A percentile compares a stretch with the other conserved stretches of the same genome.
phyloP scores from a whole-genome alignment of 2,329 filamentous ascomycete genomes.

The Fusarium sororula region DNA sequence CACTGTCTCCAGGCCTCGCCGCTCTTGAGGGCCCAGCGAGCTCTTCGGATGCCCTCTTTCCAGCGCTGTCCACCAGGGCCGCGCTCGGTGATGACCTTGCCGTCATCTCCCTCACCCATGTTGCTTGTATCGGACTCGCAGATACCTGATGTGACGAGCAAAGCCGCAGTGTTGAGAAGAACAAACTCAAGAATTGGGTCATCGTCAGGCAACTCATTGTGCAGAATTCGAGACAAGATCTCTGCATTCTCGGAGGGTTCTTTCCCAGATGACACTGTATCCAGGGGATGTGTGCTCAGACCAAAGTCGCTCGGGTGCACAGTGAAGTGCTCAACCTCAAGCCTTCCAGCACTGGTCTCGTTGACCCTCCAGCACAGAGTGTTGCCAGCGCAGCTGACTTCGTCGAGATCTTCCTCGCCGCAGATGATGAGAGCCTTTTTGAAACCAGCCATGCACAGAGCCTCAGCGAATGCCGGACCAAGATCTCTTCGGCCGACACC shows the following conservation, averaged over 20 bases:
- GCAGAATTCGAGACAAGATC: conserved; percentile 81
- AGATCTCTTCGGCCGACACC: conserved; percentile 90
- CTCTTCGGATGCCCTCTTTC: conserved; percentile 92
- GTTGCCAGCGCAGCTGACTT: conserved; percentile 88
- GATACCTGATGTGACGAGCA: conserved; percentile 86
- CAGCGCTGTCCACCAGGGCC: conserved; percentile 88
- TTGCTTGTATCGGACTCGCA: conserved; percentile 84
- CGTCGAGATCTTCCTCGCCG: conserved; percentile 93
- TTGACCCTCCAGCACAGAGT: conserved; percentile 90
- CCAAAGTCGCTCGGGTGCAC: conserved; percentile 90
- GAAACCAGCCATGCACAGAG: conserved; percentile 77
- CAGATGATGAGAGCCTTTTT: conserved; percentile 91
- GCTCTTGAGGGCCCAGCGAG: conserved; percentile 87
- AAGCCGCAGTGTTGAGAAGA: conserved; percentile 88
- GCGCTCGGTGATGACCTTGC: conserved; percentile 79
- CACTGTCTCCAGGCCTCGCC: conserved; percentile 87
- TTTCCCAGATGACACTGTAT: conserved; percentile 83
- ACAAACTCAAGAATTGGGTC: conserved; percentile 94
- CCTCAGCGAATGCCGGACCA: conserved; percentile 88
- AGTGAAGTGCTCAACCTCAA: conserved; percentile 78
- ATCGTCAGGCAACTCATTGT: conserved; percentile 75
- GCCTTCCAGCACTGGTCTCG: conserved; percentile 52
- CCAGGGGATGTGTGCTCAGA: conserved; percentile 76
- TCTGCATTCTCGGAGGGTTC: conserved; percentile 86
- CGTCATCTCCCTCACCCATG: conserved; percentile 84